Conservation (phyloP, 2,329 filamentous ascomycete species). For the Verticillium dahliae region DNA sequence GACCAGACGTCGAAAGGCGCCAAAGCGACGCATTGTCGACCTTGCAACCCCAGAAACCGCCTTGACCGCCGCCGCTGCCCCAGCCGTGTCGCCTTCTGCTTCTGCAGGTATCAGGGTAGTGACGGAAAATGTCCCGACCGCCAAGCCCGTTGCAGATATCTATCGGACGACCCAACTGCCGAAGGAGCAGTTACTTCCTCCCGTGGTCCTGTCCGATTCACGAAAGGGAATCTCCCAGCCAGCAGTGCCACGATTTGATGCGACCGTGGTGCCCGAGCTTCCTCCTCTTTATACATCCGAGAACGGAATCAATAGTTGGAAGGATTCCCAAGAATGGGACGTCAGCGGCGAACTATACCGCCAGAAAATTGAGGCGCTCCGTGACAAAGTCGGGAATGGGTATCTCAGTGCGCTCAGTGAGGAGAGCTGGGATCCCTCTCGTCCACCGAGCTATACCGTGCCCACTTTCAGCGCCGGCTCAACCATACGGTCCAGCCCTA, state of each 20-base stretch:
- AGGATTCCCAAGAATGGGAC: slow-evolving; percentile 52
- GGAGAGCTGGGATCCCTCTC: slow-evolving; percentile 54
- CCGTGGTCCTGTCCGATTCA: slow-evolving; percentile 23
- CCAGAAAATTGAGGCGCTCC: slow-evolving; percentile 79
- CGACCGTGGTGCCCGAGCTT: slow-evolving; percentile 25
- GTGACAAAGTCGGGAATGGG: slow-evolving; percentile 76
- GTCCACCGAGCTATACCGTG: slow-evolving; percentile 28
- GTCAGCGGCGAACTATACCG: slow-evolving; percentile 72
- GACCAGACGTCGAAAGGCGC: slow-evolving; percentile 52
- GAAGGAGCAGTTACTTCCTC: slow-evolving; percentile 26
- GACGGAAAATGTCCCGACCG: slow-evolving; percentile 2
- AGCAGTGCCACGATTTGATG: slow-evolving; percentile 31
- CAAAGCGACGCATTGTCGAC: slow-evolving; percentile 60
- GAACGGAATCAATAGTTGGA: slow-evolving; percentile 27
- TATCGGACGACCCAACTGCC: slow-evolving; percentile 38
- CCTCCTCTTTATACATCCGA: slow-evolving; percentile 22
- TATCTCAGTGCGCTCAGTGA: slow-evolving; percentile 86
- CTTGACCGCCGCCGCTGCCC: slow-evolving; percentile 3
- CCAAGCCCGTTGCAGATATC: slow-evolving; percentile 20
- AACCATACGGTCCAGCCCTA: slow-evolving; percentile 27
- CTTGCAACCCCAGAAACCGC: slow-evolving; percentile 45
- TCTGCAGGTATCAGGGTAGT: slow-evolving; percentile 6
- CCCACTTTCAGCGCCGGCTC: slow-evolving; percentile 28
- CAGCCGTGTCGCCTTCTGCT: not conserved
- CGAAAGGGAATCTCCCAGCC: slow-evolving; percentile 22